A percentile compares a stretch with the other conserved stretches of the same genome.
phyloP scores from a whole-genome alignment of 306 rosid genomes.

The Quercus mongolica region DNA sequence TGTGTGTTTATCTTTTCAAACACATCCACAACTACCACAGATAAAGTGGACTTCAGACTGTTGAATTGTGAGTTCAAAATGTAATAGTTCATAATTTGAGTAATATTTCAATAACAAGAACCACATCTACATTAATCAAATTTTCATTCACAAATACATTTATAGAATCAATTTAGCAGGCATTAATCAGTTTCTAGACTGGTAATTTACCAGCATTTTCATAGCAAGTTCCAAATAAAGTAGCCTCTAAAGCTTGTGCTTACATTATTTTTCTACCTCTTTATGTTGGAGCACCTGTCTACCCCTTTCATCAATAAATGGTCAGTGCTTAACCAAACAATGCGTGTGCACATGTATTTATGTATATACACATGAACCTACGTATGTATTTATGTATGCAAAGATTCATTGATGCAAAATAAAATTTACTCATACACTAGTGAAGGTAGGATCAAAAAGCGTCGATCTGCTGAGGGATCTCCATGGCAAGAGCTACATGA shows the following conservation, averaged over 20 bases:
- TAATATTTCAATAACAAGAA: background rate
- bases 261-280: background rate
- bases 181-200: background rate
- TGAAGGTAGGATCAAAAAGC: constrained; percentile 65
- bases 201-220: background rate
- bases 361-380: background rate
- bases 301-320: background rate
- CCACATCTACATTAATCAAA: background rate
- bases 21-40: background rate
- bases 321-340: background rate
- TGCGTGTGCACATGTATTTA: background rate
- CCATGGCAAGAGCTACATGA: constrained; percentile 96
- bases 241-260: background rate
- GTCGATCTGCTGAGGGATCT: constrained; percentile 66
- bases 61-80: background rate
- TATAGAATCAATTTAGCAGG: background rate
- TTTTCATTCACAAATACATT: background rate
- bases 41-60: background rate
- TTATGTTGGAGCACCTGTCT: background rate
- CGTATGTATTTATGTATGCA: background rate
- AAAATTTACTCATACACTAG: constrained; percentile 47
- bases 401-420: background rate
- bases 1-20: background rate
- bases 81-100: too few relatives aligned
- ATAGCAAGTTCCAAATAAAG: background rate